Base-by-base conservation (phyloP, 2,329 filamentous ascomycete genomes). In the Cladorrhinum sp. region DNA sequence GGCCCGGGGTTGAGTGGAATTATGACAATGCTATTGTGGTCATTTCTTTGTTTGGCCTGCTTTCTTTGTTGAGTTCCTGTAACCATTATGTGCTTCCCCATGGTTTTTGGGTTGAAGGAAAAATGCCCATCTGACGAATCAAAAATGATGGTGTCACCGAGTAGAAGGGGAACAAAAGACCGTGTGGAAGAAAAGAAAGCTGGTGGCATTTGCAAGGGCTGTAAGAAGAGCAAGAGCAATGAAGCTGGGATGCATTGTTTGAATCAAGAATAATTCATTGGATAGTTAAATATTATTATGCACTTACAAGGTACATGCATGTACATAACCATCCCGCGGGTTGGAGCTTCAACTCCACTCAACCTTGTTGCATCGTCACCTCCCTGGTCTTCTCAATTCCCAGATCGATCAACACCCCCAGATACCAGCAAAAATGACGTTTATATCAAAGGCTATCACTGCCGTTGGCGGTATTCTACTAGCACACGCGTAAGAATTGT, bases 381-480 rank as follows among this genome's bases (percentile, higher is more conserved):
- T 46, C 42, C 7, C 42, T n/a, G n/a, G n/a, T n/a, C n/a, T n/a
- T n/a, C n/a, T 16, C 7, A 18, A 8, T 18, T 46, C 42, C n/a
- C n/a, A n/a, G n/a, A n/a, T 46, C 12, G n/a, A 46, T 20, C n/a
- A 18, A 46, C 42, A 46, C n/a, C n/a, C n/a, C 10, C 42, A 46
- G 7, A 46, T 48, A 46, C 50, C 21, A 21, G 26, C 62, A 73
- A 65, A 65, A 56, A 94, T 95, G 91, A 84, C 86, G 60, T 85
- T 89, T 79, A 74, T 90, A 65, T 89, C 91, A 21, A 87, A 85
- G 65, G 75, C 86, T 2, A 81, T 92, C 63, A 93, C 91, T 62
- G 75, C 86, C 61, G 76, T 93, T 62, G 94, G 94, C 65, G 80
- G 94, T 12, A 68, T 96, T 59, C 83, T 97, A 66, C 83, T 97